These are phyloP conservation scores for Cystobasidium ongulense DNA, from an alignment of 768 basidiomycete species.

Conservation along the genomic window DNA sequence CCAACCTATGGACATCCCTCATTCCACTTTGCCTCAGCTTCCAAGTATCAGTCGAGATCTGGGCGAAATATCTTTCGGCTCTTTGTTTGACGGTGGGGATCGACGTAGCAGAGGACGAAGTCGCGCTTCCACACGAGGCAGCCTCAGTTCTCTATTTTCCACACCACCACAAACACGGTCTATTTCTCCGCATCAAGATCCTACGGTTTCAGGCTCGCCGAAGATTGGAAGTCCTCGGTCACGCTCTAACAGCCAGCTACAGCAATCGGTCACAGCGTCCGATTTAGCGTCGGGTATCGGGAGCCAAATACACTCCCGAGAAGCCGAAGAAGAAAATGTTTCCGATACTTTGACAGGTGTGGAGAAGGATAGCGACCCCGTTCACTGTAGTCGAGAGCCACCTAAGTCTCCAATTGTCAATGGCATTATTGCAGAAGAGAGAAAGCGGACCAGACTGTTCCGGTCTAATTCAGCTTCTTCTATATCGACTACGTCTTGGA, in stretches of 20 bases:
- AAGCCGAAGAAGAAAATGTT: no score
- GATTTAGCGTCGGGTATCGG: neutral
- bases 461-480: neutral
- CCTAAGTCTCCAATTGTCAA: neutral
- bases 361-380: no score
- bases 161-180: neutral
- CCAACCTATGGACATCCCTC: neutral
- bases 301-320: no score
- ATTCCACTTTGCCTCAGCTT: neutral
- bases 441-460: neutral
- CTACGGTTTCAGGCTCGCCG: neutral
- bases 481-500: neutral
- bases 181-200: neutral
- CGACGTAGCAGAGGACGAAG: neutral
- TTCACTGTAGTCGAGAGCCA: no score
- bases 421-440: neutral
- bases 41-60: neutral
- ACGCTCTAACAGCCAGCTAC: neutral
- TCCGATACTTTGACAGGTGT: no score
- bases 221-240: neutral
- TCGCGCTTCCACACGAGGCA: constrained; percentile 10
- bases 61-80: constrained; percentile 10
- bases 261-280: neutral
- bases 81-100: neutral
- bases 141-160: neutral